Evolutionary conservation across 768 basidiomycete species (phyloP).

Genomic region (Podaxis mareebaensis): DNA sequence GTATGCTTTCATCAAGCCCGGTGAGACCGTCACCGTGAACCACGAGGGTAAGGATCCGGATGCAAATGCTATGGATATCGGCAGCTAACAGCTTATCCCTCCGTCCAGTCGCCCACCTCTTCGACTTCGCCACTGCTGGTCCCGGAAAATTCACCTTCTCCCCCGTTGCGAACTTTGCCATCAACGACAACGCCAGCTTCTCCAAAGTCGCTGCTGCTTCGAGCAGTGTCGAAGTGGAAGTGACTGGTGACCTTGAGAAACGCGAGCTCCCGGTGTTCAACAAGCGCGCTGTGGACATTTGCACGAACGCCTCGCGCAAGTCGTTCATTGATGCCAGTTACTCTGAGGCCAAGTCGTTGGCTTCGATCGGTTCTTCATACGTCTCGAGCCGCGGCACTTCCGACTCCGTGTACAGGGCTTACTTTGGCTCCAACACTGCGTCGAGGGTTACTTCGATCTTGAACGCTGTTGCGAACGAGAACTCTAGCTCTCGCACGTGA

Average conservation of each 20-base stretch:
- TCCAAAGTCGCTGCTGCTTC: slow-evolving; percentile 28
- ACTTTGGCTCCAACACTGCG: slow-evolving; percentile 40
- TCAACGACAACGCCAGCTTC: slow-evolving; percentile 30
- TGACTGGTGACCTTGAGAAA: slow-evolving; percentile 35
- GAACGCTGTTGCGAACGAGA: slow-evolving; percentile 41
- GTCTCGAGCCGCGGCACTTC: slow-evolving; percentile 35
- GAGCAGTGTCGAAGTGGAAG: slow-evolving; percentile 32
- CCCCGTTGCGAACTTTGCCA: slow-evolving; percentile 39
- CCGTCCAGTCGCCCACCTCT: slow-evolving; percentile 38
- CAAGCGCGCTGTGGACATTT: slow-evolving; percentile 41
- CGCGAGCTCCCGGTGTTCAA: slow-evolving; percentile 30
- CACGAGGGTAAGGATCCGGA: slow-evolving; percentile 33
- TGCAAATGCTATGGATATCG: neutral
- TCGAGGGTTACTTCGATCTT: slow-evolving; percentile 34
- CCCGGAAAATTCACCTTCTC: slow-evolving; percentile 40
- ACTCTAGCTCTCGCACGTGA: slow-evolving; percentile 38
- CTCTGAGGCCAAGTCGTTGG: slow-evolving; percentile 41
- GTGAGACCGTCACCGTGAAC: slow-evolving; percentile 37
- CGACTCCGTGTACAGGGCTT: slow-evolving; percentile 39
- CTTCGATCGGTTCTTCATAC: slow-evolving; percentile 32
- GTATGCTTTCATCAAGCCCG: slow-evolving; percentile 39
- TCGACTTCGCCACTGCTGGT: slow-evolving; percentile 41
- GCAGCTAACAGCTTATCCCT: neutral
- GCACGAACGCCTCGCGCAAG: slow-evolving; percentile 32
- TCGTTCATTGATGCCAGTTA: slow-evolving; percentile 44